Evolutionary conservation across 345 rosid genomes (phyloP), one percentile per base, ranked within the genome.

Genomic region (Xanthoceras sorbifolium): DNA sequence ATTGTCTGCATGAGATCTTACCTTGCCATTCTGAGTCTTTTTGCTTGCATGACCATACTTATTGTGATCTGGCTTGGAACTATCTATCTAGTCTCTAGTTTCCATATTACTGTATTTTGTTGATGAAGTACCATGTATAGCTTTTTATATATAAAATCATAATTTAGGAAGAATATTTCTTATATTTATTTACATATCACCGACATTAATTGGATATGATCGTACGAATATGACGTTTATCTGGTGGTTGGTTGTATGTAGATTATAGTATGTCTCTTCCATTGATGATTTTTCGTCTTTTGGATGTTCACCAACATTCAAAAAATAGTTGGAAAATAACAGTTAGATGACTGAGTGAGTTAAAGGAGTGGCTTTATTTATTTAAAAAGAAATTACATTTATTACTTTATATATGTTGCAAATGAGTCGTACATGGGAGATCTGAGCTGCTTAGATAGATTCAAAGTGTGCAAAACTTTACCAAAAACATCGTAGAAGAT

Each of bases 401-500:
- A 50, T 1, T 57, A 57, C 9, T 62, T 62, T 1, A 54, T 55
- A 34, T 11, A n/a, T 18, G 57, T 54, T 18, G 25, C 40, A 29
- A 20, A 5, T 4, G 4, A 20, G 14, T 52, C 5, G 18, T 71
- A 36, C 64, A 32, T n/a, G 46, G 79, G 52, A 0, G 81, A 34
- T 34, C 64, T 28, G 11, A 23, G 72, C 72, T 52, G 69, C 76
- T 57, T 81, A 2, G 85, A 72, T 17, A 71, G 72, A 36, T 62
- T 71, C 74, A 76, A 73, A 23, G 82, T 68, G 29, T 85, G 80
- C 70, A 78, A 50, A 57, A 69, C 71, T 32, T 79, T 60, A 75
- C 87, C 79, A 36, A 29, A 79, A 31, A 83, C 64, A 65, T 85
- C 83, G 46, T 78, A 74, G 28, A 81, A 87, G 3, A 9, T 60